Evolutionary conservation across 352 stramenopile genomes (phyloP).

Genomic region (Aphanomyces euteiches): DNA sequence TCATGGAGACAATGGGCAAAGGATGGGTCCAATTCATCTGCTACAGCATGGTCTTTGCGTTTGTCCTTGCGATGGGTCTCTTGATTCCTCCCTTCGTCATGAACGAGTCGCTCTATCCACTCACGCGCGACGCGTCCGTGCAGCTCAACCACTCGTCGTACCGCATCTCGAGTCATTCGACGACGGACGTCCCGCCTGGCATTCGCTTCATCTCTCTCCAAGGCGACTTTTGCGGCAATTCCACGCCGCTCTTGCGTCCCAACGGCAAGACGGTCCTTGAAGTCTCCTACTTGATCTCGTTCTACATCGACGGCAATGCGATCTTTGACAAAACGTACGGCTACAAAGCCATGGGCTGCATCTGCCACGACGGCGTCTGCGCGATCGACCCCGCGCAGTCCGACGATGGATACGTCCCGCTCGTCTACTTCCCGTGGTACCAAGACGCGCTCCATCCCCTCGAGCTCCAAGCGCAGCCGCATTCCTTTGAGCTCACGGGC

Average conservation of each 20-base stretch:
- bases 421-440: conserved; percentile 31
- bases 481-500: conserved; percentile 24
- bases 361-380: conserved; percentile 5
- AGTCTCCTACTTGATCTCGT: conserved; percentile 20
- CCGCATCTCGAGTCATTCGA: not conserved
- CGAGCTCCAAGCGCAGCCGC: conserved; percentile 5
- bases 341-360: conserved; percentile 21
- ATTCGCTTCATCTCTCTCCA: conserved; percentile 27
- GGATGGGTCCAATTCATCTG: conserved; percentile 27
- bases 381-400: conserved; percentile 13
- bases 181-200: conserved; percentile 17
- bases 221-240: conserved; percentile 28
- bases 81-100: conserved; percentile 24
- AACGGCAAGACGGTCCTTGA: conserved; percentile 22
- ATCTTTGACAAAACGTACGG: conserved; percentile 19
- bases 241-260: conserved; percentile 6
- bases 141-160: conserved; percentile 27
- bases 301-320: conserved; percentile 8
- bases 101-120: conserved; percentile 13
- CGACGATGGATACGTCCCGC: conserved; percentile 15
- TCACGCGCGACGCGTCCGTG: not conserved
- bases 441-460: conserved; percentile 24
- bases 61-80: not conserved
- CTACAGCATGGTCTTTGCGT: conserved; percentile 15
- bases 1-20: conserved; percentile 30